Evolutionary conservation across 768 basidiomycete species (phyloP).

Genomic region (Ramaria rubella): DNA sequence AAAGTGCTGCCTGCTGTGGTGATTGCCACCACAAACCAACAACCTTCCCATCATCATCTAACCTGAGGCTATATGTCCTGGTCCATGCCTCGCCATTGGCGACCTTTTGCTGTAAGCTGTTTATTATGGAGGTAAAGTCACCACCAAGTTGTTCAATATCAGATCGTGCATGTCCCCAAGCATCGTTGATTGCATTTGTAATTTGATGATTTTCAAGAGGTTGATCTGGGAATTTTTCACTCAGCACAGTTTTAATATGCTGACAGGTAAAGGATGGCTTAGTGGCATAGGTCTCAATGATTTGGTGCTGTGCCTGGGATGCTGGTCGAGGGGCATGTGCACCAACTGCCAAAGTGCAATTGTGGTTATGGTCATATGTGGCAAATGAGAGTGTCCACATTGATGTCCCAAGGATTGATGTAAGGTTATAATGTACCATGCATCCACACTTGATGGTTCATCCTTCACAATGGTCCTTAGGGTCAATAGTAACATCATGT

Average conservation of each 20-base stretch:
- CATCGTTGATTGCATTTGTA: background rate
- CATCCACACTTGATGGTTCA: conserved; percentile 19
- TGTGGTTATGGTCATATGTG: conserved; percentile 17
- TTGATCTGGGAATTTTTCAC: background rate
- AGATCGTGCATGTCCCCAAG: background rate
- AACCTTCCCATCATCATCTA: conserved; percentile 17
- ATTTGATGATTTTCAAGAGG: background rate
- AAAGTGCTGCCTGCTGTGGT: background rate
- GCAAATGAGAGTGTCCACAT: too few species aligned
- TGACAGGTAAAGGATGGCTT: conserved; percentile 15
- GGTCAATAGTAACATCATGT: conserved; percentile 16
- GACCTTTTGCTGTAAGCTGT: background rate
- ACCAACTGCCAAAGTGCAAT: conserved; percentile 13
- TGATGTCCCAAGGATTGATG: too few species aligned
- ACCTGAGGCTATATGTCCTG: conserved; percentile 13
- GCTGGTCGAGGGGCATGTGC: conserved; percentile 15
- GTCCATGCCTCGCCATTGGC: background rate
- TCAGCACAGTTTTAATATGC: conserved; percentile 11
- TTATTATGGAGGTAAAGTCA: background rate
- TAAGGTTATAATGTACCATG: conserved; percentile 21
- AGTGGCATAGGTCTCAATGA: conserved; percentile 11
- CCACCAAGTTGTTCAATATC: conserved; percentile 4
- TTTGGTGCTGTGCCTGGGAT: background rate
- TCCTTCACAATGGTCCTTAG: conserved; percentile 16
- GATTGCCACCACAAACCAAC: background rate